A percentile compares a stretch with the other conserved stretches of the same genome.
Evolutionary conservation across 352 stramenopile species (phyloP).

Genomic region (Phytophthora nicotianae): DNA sequence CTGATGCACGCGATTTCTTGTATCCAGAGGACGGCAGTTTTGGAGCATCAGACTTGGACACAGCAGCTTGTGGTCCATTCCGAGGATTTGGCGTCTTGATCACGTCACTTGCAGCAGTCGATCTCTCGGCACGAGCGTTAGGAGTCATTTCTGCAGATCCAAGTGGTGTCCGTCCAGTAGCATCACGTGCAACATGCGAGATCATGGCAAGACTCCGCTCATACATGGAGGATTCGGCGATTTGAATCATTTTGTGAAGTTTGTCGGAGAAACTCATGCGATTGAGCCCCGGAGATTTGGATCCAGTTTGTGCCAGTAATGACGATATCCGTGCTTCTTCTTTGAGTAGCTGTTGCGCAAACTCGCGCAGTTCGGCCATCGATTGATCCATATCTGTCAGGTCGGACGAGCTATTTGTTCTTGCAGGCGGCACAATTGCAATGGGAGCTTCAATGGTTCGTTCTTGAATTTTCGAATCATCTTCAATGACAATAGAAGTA

Average conservation of each 20-base stretch:
- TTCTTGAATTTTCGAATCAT: constrained; percentile 6
- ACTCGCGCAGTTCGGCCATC: constrained; percentile 61
- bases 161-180: background rate
- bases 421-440: background rate
- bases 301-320: constrained; percentile 46
- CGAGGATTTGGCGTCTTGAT: background rate
- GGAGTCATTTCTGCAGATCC: background rate
- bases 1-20: constrained; percentile 37
- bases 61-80: constrained; percentile 10
- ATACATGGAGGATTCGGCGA: constrained; percentile 72
- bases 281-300: constrained; percentile 56
- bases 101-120: background rate
- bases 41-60: constrained; percentile 18
- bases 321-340: constrained; percentile 63
- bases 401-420: constrained; percentile 2
- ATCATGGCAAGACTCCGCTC: constrained; percentile 32
- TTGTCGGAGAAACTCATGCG: constrained; percentile 80
- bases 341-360: constrained; percentile 62
- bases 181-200: constrained; percentile 1
- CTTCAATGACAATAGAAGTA: constrained; percentile 9
- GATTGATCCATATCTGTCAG: constrained; percentile 37
- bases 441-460: constrained; percentile 11
- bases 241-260: constrained; percentile 84
- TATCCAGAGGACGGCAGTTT: constrained; percentile 43
- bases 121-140: background rate